phyloP scores from a whole-genome alignment of 1,139 yeast species.

The Kodamaea plutei region DNA sequence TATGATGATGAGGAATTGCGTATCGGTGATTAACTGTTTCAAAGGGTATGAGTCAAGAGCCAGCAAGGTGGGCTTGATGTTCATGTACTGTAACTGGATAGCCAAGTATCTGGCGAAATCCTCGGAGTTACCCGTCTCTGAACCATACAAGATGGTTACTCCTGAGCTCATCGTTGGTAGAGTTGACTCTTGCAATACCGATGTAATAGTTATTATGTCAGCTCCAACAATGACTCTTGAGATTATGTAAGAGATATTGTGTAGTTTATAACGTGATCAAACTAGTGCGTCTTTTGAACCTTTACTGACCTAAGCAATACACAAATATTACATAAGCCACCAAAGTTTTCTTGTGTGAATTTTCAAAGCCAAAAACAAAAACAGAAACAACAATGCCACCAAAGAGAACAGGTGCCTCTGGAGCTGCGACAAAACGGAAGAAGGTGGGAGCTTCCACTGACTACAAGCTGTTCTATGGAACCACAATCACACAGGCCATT shows the following conservation, averaged over 20 bases:
- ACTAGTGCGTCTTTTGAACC: too few relatives aligned
- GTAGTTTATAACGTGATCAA: too few relatives aligned
- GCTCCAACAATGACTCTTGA: too few relatives aligned
- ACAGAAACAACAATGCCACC: conserved; percentile 9
- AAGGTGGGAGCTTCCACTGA: conserved; percentile 13
- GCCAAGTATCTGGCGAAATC: conserved; percentile 74
- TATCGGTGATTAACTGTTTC: conserved; percentile 45
- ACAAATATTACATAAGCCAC: too few relatives aligned
- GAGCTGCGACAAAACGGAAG: conserved; percentile 13
- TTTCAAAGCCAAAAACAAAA: conserved; percentile 3
- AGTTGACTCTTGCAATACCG: too few relatives aligned
- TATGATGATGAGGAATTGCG: conserved; percentile 54
- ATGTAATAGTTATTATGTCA: too few relatives aligned
- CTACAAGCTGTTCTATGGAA: conserved; percentile 22
- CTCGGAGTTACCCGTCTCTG: conserved; percentile 90
- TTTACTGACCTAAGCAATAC: too few relatives aligned
- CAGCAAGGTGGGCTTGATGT: conserved; percentile 47
- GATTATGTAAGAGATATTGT: too few relatives aligned
- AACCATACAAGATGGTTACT: conserved; percentile 75
- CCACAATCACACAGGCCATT: conserved; percentile 24
- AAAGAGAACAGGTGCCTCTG: conserved; percentile 13
- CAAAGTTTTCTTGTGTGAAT: too few relatives aligned
- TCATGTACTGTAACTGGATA: conserved; percentile 51
- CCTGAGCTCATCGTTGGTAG: conserved; percentile 2
- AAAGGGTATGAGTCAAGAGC: conserved; percentile 63